Evolutionary conservation across 2,329 filamentous ascomycete genomes (phyloP).

Genomic region (Westerdykella aurantiaca): DNA sequence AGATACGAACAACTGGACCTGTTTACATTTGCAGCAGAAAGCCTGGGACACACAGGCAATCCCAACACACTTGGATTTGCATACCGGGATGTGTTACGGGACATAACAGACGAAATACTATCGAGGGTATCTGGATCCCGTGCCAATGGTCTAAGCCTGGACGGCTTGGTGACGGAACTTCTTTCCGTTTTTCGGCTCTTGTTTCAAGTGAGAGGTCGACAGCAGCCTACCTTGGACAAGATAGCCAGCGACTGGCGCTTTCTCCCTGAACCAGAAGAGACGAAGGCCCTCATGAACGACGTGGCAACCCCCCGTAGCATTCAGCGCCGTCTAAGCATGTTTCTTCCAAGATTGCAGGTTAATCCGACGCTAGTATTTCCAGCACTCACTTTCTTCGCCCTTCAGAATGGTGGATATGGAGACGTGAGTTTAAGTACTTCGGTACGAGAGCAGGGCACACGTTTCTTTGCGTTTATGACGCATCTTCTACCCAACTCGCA

Average conservation of each 20-base stretch:
- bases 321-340: not conserved
- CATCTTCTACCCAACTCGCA: slow-evolving; percentile 18
- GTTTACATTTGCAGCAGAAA: not conserved
- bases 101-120: slow-evolving; percentile 22
- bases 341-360: not conserved
- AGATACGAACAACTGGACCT: slow-evolving; percentile 24
- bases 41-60: not conserved
- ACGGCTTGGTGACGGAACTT: slow-evolving; percentile 22
- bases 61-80: not conserved
- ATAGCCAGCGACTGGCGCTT: slow-evolving; percentile 20
- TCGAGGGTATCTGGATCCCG: slow-evolving; percentile 7
- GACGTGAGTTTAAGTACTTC: not conserved
- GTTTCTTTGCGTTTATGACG: slow-evolving; percentile 25
- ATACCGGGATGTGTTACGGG: slow-evolving; percentile 9
- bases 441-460: slow-evolving; percentile 17
- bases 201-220: slow-evolving; percentile 25
- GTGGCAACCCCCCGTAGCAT: not conserved
- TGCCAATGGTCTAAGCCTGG: slow-evolving; percentile 6
- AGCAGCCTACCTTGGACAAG: slow-evolving; percentile 11
- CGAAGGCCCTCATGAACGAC: not conserved
- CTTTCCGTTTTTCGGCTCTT: slow-evolving; percentile 30
- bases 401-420: too few relatives aligned
- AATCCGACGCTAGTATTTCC: slow-evolving; percentile 21
- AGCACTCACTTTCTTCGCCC: slow-evolving; percentile 26
- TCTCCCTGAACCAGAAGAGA: slow-evolving; percentile 4